Percentiles rank a stretch among this genome's conserved stretches.
Evolutionary conservation across 495 filamentous ascomycete species (phyloP).

Genomic region (Neurospora sp.): DNA sequence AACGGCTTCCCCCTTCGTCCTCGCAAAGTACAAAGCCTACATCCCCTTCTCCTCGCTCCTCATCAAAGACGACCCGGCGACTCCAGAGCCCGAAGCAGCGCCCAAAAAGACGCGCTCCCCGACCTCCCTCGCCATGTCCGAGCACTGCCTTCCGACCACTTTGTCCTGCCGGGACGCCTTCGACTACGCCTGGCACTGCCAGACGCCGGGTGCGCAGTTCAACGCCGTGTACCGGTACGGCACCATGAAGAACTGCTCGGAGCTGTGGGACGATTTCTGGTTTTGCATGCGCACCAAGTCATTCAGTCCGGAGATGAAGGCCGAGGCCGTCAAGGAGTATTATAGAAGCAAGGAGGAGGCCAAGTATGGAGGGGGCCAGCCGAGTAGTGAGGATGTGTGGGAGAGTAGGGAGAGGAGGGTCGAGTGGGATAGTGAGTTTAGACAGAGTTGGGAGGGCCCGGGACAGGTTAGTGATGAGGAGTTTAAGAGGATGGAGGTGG

Average conservation of each 20-base stretch:
- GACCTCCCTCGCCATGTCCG: slow-evolving; percentile 28
- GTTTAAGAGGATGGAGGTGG: slow-evolving; percentile 43
- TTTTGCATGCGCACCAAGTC: slow-evolving; percentile 83
- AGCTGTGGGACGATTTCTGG: slow-evolving; percentile 86
- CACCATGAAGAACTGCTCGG: slow-evolving; percentile 55
- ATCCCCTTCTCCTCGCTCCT: slow-evolving; percentile 1
- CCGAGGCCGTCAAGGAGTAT: slow-evolving; percentile 53
- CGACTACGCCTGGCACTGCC: slow-evolving; percentile 92
- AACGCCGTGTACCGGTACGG: slow-evolving; percentile 75
- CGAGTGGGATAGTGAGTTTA: slow-evolving; percentile 32
- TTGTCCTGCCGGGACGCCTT: slow-evolving; percentile 89
- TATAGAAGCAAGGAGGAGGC: slow-evolving; percentile 58
- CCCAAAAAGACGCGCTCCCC: slow-evolving; percentile 8
- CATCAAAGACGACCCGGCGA: slow-evolving; percentile 10
- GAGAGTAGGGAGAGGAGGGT: slow-evolving; percentile 48
- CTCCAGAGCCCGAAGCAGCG: slow-evolving; percentile 1
- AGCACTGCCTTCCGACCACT: slow-evolving; percentile 60
- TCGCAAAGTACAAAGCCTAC: neutral
- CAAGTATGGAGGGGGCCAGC: slow-evolving; percentile 55
- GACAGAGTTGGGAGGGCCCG: slow-evolving; percentile 32
- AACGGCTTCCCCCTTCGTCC: slow-evolving; percentile 7
- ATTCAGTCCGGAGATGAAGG: slow-evolving; percentile 38
- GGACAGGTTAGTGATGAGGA: slow-evolving; percentile 48
- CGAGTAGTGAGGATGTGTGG: slow-evolving; percentile 94
- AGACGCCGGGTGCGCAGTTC: slow-evolving; percentile 83